Evolutionary conservation across 2,329 filamentous ascomycete species (phyloP), one percentile per base, ranked within the genome.

Genomic region (Aureobasidium sp.): DNA sequence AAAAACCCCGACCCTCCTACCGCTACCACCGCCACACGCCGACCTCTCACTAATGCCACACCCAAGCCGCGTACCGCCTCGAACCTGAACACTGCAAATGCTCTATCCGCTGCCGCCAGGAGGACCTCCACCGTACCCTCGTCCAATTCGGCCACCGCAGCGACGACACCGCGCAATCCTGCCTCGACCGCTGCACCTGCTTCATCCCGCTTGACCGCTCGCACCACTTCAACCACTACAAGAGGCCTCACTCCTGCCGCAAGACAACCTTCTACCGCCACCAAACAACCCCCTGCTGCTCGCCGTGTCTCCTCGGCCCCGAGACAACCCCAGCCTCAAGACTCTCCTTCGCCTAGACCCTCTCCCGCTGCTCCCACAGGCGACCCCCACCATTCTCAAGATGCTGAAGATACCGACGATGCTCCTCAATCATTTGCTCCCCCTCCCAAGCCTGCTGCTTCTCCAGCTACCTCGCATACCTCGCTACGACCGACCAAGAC

Each of bases 81-180:
- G 62, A 29, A 53, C 62, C 36, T 60, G 62, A 16, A 9, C 21
- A 32, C 11, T 2, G 75, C 76, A 86, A 2, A 85, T 88, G 1
- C 82, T 86, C 34, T 48, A 3, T 59, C 54, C 6, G 34, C 42
- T 37, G 64, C 70, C 21, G 64, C 65, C n/a, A 67, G 69, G 27
- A 66, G 71, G 21, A 69, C 69, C 3, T 73, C 72, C 8, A 68
- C 65, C 8, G 58, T 69, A 9, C 69, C 68, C n/a, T 53, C 66
- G 21, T 27, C 62, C 16, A 36, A 71, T 21, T 72, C 74, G 52
- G 64, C 69, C 8, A 70, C 76, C 5, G 75, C 78, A 52, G 45
- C 57, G 27, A 45, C 50, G 86, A 2, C 85, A 88, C 1, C 82
- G 85, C 44, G 85, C 82, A 67, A 73, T 73, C 21, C 63, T 34